These are phyloP conservation scores for Cyathus striatus DNA, from an alignment of 768 basidiomycete genomes.

Conservation along the genomic window DNA sequence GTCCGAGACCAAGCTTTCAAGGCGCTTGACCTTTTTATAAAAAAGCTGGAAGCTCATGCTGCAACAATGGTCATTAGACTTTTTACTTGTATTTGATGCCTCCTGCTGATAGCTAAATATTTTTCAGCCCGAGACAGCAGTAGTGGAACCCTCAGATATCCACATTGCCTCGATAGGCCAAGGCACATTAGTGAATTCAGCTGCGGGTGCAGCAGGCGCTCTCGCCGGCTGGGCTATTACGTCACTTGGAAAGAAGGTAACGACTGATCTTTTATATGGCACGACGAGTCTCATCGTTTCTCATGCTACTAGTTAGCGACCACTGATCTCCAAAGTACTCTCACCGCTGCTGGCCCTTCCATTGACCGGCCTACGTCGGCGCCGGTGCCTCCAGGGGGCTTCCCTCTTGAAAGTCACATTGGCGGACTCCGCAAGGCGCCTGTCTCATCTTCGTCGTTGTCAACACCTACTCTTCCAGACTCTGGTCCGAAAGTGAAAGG, in stretches of 20 bases:
- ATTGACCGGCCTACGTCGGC: conserved; percentile 39
- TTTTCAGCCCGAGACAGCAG: no score
- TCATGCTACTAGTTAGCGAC: conserved; percentile 77
- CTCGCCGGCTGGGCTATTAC: conserved; percentile 97
- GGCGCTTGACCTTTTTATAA: conserved; percentile 83
- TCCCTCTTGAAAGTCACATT: conserved; percentile 14
- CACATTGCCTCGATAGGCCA: conserved; percentile 31
- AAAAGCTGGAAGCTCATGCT: conserved; percentile 75
- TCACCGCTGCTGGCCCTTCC: conserved; percentile 49
- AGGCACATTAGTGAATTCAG: conserved; percentile 70
- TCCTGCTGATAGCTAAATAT: neutral
- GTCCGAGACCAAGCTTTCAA: conserved; percentile 97
- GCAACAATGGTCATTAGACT: conserved; percentile 88
- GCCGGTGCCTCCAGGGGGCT: conserved; percentile 22
- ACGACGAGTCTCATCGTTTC: no score
- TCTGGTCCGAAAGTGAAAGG: conserved; percentile 41
- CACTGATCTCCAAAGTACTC: conserved; percentile 71
- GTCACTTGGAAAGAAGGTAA: conserved; percentile 77
- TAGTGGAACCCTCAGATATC: no score
- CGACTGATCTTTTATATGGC: conserved; percentile 4
- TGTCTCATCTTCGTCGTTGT: conserved; percentile 9
- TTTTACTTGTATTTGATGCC: conserved; percentile 8
- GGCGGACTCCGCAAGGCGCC: conserved; percentile 17
- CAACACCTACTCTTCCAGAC: neutral
- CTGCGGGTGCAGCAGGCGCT: conserved; percentile 87